These are phyloP conservation scores for Wickerhamiella lipophila DNA, from an alignment of 805 yeast genomes.

Conservation along the genomic window DNA sequence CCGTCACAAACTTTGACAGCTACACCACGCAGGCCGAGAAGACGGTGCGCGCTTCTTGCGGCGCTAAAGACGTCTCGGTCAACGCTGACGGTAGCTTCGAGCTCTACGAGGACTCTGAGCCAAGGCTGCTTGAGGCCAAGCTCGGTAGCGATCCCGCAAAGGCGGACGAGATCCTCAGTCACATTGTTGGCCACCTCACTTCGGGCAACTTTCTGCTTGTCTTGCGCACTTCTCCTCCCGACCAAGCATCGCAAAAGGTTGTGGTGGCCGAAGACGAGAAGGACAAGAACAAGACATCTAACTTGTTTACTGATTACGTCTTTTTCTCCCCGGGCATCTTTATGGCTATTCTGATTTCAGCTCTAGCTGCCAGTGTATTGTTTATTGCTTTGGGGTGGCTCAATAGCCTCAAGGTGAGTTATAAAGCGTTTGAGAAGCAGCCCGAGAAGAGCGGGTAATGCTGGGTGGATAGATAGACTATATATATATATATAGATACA, in stretches of 20 bases:
- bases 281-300: constrained; percentile 15
- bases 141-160: constrained; percentile 24
- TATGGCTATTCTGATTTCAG: constrained; percentile 57
- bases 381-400: constrained; percentile 60
- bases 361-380: constrained; percentile 45
- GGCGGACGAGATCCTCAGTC: constrained; percentile 22
- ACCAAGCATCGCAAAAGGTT: not conserved
- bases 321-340: constrained; percentile 73
- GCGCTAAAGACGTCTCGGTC: constrained; percentile 35
- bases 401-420: constrained; percentile 56
- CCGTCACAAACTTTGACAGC: constrained; percentile 12
- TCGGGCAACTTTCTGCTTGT: constrained; percentile 28
- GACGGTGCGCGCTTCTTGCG: constrained; percentile 34
- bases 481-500: no score
- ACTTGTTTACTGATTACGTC: constrained; percentile 49
- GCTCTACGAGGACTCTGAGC: constrained; percentile 50
- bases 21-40: constrained; percentile 11
- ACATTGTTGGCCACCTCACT: constrained; percentile 25
- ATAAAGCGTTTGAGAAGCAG: constrained; percentile 68
- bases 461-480: not conserved
- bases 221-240: constrained; percentile 23
- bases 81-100: constrained; percentile 35
- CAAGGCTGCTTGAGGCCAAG: constrained; percentile 49
- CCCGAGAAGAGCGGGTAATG: constrained; percentile 22
- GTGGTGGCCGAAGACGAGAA: constrained; percentile 9